Evolutionary conservation across 495 filamentous ascomycete species (phyloP).

Genomic region (Thermochaetoides thermophila): DNA sequence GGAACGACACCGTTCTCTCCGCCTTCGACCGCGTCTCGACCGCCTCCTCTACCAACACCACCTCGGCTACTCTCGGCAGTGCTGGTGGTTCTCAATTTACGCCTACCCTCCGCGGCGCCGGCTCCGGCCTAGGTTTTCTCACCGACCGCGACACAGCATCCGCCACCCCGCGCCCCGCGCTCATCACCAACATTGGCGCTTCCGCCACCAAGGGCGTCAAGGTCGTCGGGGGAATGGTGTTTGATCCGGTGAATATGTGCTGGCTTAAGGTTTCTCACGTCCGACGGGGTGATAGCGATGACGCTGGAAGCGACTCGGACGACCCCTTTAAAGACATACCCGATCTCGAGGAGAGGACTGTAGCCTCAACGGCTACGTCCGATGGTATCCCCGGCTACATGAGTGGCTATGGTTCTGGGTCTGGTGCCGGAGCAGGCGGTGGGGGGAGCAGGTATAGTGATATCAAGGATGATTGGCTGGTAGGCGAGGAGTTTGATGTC

Average conservation of each 20-base stretch:
- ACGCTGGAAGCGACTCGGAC: constrained; percentile 35
- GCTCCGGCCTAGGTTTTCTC: no score
- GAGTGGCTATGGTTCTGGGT: no score
- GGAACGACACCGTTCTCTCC: constrained; percentile 72
- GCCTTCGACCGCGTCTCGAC: constrained; percentile 50
- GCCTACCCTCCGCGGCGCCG: constrained; percentile 33
- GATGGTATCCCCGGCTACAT: no score
- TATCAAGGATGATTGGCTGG: constrained; percentile 62
- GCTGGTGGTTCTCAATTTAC: no score
- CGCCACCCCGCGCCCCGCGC: constrained; percentile 64
- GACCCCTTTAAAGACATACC: constrained; percentile 42
- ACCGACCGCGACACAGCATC: background rate
- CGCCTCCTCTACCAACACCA: constrained; percentile 32
- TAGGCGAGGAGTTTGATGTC: constrained; percentile 94
- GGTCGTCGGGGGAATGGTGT: constrained; percentile 89
- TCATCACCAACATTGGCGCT: constrained; percentile 83
- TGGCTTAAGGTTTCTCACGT: constrained; percentile 60
- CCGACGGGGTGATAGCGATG: constrained; percentile 32
- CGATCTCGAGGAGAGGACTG: constrained; percentile 35
- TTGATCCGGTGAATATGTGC: constrained; percentile 90
- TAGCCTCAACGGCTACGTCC: constrained; percentile 24
- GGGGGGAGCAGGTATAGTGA: constrained; percentile 22
- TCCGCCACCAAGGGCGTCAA: constrained; percentile 64
- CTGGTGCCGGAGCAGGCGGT: constrained; percentile 13
- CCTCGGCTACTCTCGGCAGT: constrained; percentile 31